Evolutionary conservation across 495 filamentous ascomycete genomes (phyloP).

Genomic region (Daldinia grandis): DNA sequence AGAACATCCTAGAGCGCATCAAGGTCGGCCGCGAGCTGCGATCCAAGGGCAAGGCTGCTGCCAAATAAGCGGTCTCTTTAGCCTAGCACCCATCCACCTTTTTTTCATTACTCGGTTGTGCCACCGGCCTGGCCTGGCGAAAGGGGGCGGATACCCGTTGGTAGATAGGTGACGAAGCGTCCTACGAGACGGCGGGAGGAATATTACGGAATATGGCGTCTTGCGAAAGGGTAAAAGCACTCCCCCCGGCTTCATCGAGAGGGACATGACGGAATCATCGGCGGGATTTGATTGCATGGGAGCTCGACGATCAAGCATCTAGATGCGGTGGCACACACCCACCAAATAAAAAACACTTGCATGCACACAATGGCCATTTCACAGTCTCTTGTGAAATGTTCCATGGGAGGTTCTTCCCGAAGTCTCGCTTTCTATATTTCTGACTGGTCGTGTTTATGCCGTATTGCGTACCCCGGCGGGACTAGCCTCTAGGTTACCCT

Average conservation of each 20-base stretch:
- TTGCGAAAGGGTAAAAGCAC: slow-evolving; percentile 28
- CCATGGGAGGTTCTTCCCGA: slow-evolving; percentile 71
- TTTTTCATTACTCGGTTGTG: slow-evolving; percentile 18
- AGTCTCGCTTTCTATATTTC: slow-evolving; percentile 47
- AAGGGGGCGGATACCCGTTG: slow-evolving; percentile 46
- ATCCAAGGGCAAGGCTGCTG: slow-evolving; percentile 60
- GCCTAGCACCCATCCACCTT: slow-evolving; percentile 10
- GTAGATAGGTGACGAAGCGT: slow-evolving; percentile 33
- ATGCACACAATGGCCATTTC: slow-evolving; percentile 68
- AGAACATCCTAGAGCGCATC: slow-evolving; percentile 88
- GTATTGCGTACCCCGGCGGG: slow-evolving; percentile 7
- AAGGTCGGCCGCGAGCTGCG: slow-evolving; percentile 76
- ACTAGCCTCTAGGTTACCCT: slow-evolving; percentile 16
- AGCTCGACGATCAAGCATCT: slow-evolving; percentile 41
- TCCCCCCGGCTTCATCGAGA: slow-evolving; percentile 26
- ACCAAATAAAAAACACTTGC: slow-evolving; percentile 49
- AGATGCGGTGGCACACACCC: slow-evolving; percentile 34
- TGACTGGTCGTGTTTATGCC: slow-evolving; percentile 16
- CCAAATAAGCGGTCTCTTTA: slow-evolving; percentile 38
- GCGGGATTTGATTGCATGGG: slow-evolving; percentile 32
- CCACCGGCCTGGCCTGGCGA: slow-evolving; percentile 32
- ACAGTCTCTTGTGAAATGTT: slow-evolving; percentile 67
- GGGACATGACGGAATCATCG: slow-evolving; percentile 26
- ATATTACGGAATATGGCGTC: slow-evolving; percentile 45
- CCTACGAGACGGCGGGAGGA: slow-evolving; percentile 24